A percentile compares a stretch with the other conserved stretches of the same genome.
phyloP scores from a whole-genome alignment of 192 early-diverging fungal genomes.

The Backusella liffmaniae region DNA sequence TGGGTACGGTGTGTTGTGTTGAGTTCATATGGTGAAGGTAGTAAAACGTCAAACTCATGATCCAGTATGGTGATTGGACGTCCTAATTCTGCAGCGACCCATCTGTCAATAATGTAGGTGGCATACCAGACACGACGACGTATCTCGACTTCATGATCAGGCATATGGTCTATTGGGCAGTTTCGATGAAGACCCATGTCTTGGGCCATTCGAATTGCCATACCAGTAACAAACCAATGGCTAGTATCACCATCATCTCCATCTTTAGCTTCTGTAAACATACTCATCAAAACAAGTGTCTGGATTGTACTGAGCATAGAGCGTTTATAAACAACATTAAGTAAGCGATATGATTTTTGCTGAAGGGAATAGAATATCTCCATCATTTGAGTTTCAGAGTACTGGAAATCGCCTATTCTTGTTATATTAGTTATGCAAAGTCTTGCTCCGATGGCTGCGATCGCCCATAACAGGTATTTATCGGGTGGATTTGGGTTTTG shows the following conservation, averaged over 20 bases:
- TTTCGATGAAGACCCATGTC: conserved; percentile 77
- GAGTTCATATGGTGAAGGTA: conserved; percentile 31
- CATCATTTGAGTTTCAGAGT: neutral
- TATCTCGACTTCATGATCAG: conserved; percentile 55
- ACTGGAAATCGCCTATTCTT: neutral
- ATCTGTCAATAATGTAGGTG: conserved; percentile 66
- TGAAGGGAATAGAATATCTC: neutral
- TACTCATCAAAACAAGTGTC: conserved; percentile 60
- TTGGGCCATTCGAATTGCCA: conserved; percentile 73
- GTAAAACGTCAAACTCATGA: conserved; percentile 35
- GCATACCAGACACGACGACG: conserved; percentile 78
- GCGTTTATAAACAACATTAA: conserved; percentile 58
- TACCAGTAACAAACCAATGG: conserved; percentile 29
- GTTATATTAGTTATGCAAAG: neutral
- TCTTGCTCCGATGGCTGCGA: conserved; percentile 16
- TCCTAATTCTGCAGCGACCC: conserved; percentile 40
- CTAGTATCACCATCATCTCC: conserved; percentile 16
- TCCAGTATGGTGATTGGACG: conserved; percentile 45
- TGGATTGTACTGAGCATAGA: conserved; percentile 59
- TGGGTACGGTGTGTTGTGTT: neutral
- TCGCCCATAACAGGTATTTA: conserved; percentile 22
- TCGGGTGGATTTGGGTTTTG: conserved; percentile 21
- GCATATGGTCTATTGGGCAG: conserved; percentile 48
- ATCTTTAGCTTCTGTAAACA: conserved; percentile 35
- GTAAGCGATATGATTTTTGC: conserved; percentile 47